Percentiles rank a stretch among this genome's conserved stretches.
phyloP scores from a whole-genome alignment of 2,329 filamentous ascomycete species.

The Ceratocystis ficicola region DNA sequence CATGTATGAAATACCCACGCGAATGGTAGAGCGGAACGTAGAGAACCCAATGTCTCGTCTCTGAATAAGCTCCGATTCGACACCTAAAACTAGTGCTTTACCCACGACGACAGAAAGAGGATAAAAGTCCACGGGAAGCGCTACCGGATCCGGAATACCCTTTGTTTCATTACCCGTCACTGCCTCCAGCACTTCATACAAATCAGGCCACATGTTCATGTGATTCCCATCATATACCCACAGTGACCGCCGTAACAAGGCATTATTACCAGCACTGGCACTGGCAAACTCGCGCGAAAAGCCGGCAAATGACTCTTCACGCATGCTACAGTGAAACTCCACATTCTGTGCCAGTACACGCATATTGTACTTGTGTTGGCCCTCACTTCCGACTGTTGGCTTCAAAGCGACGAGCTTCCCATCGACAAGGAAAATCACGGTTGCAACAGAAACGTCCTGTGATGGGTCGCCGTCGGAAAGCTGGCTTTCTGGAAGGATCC shows the following conservation, averaged over 20 bases:
- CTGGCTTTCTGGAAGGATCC: slow-evolving; percentile 87
- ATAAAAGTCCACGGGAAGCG: slow-evolving; percentile 86
- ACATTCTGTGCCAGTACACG: slow-evolving; percentile 90
- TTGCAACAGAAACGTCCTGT: slow-evolving; percentile 85
- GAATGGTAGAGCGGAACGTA: slow-evolving; percentile 73
- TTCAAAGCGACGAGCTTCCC: slow-evolving; percentile 89
- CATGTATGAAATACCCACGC: slow-evolving; percentile 45
- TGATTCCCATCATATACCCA: slow-evolving; percentile 89
- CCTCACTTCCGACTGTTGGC: slow-evolving; percentile 68
- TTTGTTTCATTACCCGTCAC: slow-evolving; percentile 52
- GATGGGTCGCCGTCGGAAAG: slow-evolving; percentile 84
- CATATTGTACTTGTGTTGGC: slow-evolving; percentile 95
- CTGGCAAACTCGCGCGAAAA: slow-evolving; percentile 4
- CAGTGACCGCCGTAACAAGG: slow-evolving; percentile 61
- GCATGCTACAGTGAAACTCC: slow-evolving; percentile 86
- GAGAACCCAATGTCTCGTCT: slow-evolving; percentile 84
- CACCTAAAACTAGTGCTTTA: slow-evolving; percentile 79
- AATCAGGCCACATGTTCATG: slow-evolving; percentile 78
- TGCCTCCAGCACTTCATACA: slow-evolving; percentile 68
- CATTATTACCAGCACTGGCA: slow-evolving; percentile 16
- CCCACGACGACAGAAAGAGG: slow-evolving; percentile 76
- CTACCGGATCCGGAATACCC: slow-evolving; percentile 62
- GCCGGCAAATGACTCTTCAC: slow-evolving; percentile 54
- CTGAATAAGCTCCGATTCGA: slow-evolving; percentile 89
- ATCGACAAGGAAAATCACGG: slow-evolving; percentile 91